These are phyloP conservation scores for Serendipita sp. DNA, from an alignment of 768 basidiomycete genomes.

Conservation along the genomic window DNA sequence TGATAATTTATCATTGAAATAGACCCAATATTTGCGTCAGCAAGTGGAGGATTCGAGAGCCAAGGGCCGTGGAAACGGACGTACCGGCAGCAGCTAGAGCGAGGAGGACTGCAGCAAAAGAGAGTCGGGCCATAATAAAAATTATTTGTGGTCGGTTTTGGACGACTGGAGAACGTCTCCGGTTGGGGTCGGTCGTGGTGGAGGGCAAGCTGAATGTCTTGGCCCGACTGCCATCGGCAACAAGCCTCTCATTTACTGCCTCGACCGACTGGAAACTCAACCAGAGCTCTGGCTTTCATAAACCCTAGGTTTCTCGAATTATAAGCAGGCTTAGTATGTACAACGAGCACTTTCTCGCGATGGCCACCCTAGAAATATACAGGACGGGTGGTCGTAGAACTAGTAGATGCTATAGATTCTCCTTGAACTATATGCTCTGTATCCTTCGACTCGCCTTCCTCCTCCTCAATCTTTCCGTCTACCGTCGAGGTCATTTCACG, in stretches of 20 bases:
- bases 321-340: too few species aligned
- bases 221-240: not conserved
- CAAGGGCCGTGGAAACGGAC: not conserved
- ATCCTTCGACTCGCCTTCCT: not conserved
- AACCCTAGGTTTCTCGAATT: too few species aligned
- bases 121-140: not conserved
- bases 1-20: not conserved
- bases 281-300: too few species aligned
- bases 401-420: not conserved
- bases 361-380: too few species aligned
- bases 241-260: not conserved
- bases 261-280: too few species aligned
- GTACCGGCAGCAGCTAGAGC: not conserved
- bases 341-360: too few species aligned
- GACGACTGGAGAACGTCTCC: not conserved
- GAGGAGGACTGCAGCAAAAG: slow-evolving; percentile 6
- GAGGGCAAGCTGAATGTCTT: not conserved
- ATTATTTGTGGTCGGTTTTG: not conserved
- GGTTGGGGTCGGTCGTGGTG: not conserved
- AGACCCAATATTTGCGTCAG: not conserved
- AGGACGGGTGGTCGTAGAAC: too few species aligned
- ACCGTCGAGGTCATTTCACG: not conserved
- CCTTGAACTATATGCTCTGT: not conserved
- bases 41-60: not conserved
- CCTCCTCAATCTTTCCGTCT: not conserved